phyloP scores from a whole-genome alignment of 108 stramenopile genomes.

The Skeletonema potamos region DNA sequence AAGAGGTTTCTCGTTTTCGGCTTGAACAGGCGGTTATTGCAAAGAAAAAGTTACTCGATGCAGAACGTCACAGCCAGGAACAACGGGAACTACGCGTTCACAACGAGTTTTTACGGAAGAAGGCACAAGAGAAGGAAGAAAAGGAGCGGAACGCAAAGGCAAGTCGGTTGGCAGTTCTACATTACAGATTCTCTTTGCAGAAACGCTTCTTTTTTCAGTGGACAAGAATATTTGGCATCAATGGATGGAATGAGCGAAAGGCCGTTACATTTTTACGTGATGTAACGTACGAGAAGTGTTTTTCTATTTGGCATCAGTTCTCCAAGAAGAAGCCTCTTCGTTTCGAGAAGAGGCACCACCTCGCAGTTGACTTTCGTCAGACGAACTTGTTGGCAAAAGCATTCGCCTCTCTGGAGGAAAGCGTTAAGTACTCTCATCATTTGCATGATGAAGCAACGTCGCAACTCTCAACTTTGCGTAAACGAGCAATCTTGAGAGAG shows the following conservation, averaged over 20 bases:
- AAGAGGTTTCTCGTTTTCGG: conserved; percentile 4
- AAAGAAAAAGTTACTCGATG: conserved; percentile 13
- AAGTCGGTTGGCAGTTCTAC: conserved; percentile 20
- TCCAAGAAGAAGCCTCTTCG: conserved; percentile 1
- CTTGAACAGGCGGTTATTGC: conserved; percentile 4
- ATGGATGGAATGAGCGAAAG: conserved; percentile 26
- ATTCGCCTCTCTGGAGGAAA: conserved; percentile 28
- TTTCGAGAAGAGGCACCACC: conserved; percentile 8
- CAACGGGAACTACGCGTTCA: conserved; percentile 15
- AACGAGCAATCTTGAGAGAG: background rate
- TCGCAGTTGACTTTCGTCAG: conserved; percentile 36
- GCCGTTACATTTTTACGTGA: conserved; percentile 17
- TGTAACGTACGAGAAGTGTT: conserved; percentile 15
- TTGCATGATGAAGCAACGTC: background rate
- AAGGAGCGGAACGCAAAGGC: conserved; percentile 20
- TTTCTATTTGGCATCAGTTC: conserved; percentile 14
- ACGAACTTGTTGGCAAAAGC: conserved; percentile 22
- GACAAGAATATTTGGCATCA: conserved; percentile 19
- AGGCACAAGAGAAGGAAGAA: conserved; percentile 15
- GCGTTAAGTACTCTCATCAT: conserved; percentile 4
- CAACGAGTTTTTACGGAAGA: background rate
- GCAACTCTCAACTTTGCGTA: background rate
- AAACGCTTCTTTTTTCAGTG: conserved; percentile 21
- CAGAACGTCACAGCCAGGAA: conserved; percentile 2
- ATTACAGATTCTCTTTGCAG: conserved; percentile 21